Base-by-base conservation (phyloP, 2,329 filamentous ascomycete species). In the Furcasterigmium furcatum region DNA sequence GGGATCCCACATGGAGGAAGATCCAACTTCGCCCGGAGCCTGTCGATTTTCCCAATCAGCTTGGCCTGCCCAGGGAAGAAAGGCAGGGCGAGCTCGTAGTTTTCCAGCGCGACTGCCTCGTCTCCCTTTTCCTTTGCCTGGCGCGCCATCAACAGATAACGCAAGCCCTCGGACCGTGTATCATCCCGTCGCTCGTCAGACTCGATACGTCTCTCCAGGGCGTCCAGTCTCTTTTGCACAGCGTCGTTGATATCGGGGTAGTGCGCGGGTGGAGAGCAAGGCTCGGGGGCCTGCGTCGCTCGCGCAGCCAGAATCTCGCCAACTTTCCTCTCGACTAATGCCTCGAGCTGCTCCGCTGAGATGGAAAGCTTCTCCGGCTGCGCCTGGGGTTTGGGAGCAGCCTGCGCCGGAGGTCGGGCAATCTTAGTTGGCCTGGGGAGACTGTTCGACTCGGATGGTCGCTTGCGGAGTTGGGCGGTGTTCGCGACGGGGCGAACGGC, bases 301-400 rank as follows among this genome's bases (percentile, higher is more conserved):
- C 86, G 81, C n/a, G 85, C 84, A 0, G 91, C 90, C 1, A 97
- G 73, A 29, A 94, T 91, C 67, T 96, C 91, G 48, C 87, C 85
- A 1, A 97, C 88, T 58, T 95, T 95, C 56, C 87, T 88, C 65
- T 96, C 88, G 2, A 97, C 90, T 69, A 96, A 84, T 32, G 91
- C 88, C 62, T 96, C 91, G 49, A 97, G 95, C 43, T 84, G 85
- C 12, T 83, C 85, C 16, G 84, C 79, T 0, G 84, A 86, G 9
- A 89, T 75, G 63, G 71, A 77, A 52, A 65, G 57, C 53, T 53
- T 67, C 51, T 50, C 57, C 24, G 24, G 24, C 12, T 27, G 24
- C 9, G 34, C 44, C 53, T 24, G 51, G 48, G 25, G 45, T 46
- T 39, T 40, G 43, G 53, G 46, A 42, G 40, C 42, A 40, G 50